Evolutionary conservation across 1,139 yeast genomes (phyloP).

Genomic region (Hansenula anomala): DNA sequence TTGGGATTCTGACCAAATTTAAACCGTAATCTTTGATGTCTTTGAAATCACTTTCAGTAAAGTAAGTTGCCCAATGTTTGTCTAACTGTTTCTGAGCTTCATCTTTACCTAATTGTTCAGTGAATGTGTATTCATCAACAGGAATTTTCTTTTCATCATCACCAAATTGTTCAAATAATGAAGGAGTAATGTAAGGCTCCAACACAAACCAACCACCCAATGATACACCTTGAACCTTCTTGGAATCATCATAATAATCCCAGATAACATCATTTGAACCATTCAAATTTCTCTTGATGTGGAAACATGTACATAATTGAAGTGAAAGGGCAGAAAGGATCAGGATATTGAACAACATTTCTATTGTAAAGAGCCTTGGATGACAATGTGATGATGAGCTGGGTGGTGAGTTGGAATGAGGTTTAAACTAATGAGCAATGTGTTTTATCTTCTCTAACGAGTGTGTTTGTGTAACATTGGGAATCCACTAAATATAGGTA

Average conservation of each 20-base stretch:
- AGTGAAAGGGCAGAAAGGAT: not conserved
- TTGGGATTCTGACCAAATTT: conserved; percentile 59
- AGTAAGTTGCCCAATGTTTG: conserved; percentile 52
- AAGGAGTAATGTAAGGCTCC: conserved; percentile 64
- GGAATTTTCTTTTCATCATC: conserved; percentile 33
- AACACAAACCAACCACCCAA: conserved; percentile 66
- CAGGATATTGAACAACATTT: not conserved
- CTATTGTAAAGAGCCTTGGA: not conserved
- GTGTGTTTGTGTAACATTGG: no score
- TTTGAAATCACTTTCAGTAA: conserved; percentile 48
- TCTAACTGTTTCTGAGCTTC: conserved; percentile 38
- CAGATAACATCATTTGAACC: conserved; percentile 6
- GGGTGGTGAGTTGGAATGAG: no score
- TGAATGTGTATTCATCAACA: conserved; percentile 55
- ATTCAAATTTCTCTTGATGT: not conserved
- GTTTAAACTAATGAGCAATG: no score
- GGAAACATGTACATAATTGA: not conserved
- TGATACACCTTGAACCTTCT: conserved; percentile 39
- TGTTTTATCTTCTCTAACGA: no score
- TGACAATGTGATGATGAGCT: no score
- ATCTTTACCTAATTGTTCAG: conserved; percentile 40
- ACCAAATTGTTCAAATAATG: conserved; percentile 39
- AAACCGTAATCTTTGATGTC: conserved; percentile 45
- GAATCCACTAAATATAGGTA: no score
- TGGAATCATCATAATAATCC: conserved; percentile 13